phyloP scores from a whole-genome alignment of 2,329 filamentous ascomycete species.

The Arthrobotrys iridis region DNA sequence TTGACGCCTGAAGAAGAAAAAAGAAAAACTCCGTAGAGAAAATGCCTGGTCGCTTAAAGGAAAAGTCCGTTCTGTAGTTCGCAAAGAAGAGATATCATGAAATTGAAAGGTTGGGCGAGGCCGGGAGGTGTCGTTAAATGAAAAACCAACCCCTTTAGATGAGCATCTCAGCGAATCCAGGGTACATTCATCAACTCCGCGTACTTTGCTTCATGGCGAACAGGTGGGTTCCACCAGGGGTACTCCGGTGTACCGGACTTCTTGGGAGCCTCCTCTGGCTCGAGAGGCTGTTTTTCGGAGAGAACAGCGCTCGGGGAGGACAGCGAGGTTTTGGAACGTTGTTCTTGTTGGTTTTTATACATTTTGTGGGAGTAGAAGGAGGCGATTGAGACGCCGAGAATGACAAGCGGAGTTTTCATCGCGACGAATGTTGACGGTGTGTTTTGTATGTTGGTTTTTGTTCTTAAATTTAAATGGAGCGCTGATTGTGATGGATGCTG shows the following conservation, averaged over 20 bases:
- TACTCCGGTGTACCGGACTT: slow-evolving; percentile 10
- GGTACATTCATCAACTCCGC: slow-evolving; percentile 50
- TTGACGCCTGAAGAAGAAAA: not conserved
- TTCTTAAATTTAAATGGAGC: not conserved
- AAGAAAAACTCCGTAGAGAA: not conserved
- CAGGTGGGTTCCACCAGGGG: slow-evolving; percentile 52
- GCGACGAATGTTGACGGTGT: not conserved
- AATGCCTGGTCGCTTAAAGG: slow-evolving; percentile 5
- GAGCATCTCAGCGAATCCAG: slow-evolving; percentile 30
- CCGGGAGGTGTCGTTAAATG: not conserved
- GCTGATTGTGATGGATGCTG: not conserved
- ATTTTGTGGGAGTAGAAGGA: slow-evolving; percentile 50
- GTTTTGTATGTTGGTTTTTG: not conserved
- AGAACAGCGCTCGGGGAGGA: not conserved
- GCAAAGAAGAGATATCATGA: not conserved
- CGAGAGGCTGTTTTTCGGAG: slow-evolving; percentile 39
- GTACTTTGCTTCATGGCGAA: slow-evolving; percentile 50
- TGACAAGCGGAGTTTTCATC: slow-evolving; percentile 43
- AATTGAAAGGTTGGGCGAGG: not conserved
- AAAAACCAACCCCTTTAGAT: not conserved
- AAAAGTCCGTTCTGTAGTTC: slow-evolving; percentile 9
- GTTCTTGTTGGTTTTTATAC: slow-evolving; percentile 48
- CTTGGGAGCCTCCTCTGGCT: slow-evolving; percentile 14
- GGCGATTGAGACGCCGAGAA: slow-evolving; percentile 51
- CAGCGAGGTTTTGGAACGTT: slow-evolving; percentile 43